Evolutionary conservation across 192 early-diverging fungal species (phyloP), one percentile per base, ranked within the genome.

Genomic region (Entomortierella lignicola): DNA sequence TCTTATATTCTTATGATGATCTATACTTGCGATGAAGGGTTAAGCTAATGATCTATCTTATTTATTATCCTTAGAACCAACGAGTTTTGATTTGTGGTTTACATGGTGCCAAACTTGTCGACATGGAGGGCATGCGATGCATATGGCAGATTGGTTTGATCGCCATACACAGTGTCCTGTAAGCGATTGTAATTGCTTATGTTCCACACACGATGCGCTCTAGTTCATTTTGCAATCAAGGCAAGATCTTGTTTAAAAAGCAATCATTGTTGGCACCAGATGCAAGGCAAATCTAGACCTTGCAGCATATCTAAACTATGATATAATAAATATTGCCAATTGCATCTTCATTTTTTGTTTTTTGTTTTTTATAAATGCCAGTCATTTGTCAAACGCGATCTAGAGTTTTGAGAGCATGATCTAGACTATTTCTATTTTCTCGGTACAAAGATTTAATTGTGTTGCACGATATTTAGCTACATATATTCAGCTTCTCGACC

Each of bases 61-160:
- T 23, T 80, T 29, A 65, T 12, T 55, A 1, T 50, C 17, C 39
- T 18, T 70, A 63, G 86, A 85, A 67, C 84, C 85, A 17, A 72
- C 81, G 54, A 90, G 91, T 44, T 92, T 95, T 77, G 89, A 95
- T 65, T 81, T 89, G 44, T 99, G 96, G 97, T 99, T 98, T 75
- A 97, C 95, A 17, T 99, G 98, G 98, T 99, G 98, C 82, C 96
- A 97, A 81, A 94, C 93, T 12, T 99, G 98, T 81, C 87, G 93
- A 17, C 98, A 99, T 82, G 98, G 98, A 41, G 98, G 98, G 1
- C 98, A 99, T 74, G 92, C 93, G 3, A 83, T 87, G 30, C 98
- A 99, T 70, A 89, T 99, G 83, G 77, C 88, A 37, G 86, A 92
- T 44, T 99, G 98, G 98, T 99, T 99, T 77, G 81, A 88, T 56